Evolutionary conservation across 257 asterid genomes (phyloP).

Genomic region (Echium plantagineum): DNA sequence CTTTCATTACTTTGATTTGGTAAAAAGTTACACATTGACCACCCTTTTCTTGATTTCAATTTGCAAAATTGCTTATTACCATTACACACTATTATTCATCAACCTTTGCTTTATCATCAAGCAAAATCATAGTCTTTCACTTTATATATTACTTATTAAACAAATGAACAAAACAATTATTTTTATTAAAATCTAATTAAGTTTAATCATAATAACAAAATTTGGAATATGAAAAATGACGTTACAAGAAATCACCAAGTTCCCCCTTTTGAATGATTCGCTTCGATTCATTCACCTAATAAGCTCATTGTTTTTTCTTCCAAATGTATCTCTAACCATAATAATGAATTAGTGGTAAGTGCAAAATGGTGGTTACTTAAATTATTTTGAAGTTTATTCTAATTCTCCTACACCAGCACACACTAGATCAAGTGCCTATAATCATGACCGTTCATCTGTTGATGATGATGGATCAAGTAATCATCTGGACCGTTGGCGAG

Average conservation of each 20-base stretch:
- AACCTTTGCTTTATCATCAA: constrained; percentile 37
- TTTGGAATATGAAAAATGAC: constrained; percentile 15
- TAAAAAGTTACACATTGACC: too few species aligned
- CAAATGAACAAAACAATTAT: constrained; percentile 7
- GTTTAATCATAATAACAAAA: background rate
- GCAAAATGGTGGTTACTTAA: constrained; percentile 2
- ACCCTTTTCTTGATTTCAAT: constrained; percentile 14
- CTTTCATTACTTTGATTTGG: constrained; percentile 24
- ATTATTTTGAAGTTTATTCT: constrained; percentile 4
- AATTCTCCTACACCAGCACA: constrained; percentile 6
- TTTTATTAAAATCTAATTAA: background rate
- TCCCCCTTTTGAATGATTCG: background rate
- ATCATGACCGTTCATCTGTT: constrained; percentile 47
- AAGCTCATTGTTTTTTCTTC: background rate
- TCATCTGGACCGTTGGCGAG: constrained; percentile 64
- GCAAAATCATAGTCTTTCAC: constrained; percentile 12
- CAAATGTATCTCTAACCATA: constrained; percentile 24
- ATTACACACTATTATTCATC: constrained; percentile 25
- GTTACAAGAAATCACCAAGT: constrained; percentile 18
- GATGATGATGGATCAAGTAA: constrained; percentile 56
- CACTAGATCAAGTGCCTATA: constrained; percentile 64
- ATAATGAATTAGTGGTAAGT: constrained; percentile 4
- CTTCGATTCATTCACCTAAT: background rate
- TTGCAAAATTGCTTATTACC: constrained; percentile 23
- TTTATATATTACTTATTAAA: constrained; percentile 12